Percentiles rank a stretch among this genome's conserved stretches.
Evolutionary conservation across 495 filamentous ascomycete species (phyloP).

Genomic region (Letharia columbiana): DNA sequence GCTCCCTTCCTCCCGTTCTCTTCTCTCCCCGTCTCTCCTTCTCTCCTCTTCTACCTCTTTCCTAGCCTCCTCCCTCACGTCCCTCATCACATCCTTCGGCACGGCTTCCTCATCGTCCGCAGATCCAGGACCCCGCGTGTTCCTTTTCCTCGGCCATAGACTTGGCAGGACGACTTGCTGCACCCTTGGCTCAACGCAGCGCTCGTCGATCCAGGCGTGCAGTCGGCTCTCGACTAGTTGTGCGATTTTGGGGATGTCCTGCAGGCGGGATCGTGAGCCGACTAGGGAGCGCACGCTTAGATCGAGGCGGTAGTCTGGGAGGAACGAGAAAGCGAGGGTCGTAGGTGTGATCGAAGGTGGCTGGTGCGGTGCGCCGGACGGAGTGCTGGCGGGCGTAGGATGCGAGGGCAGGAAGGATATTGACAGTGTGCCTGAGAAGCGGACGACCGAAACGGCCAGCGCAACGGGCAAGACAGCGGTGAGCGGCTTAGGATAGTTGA

Average conservation of each 20-base stretch:
- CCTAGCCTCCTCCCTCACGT: conserved; percentile 21
- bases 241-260: conserved; percentile 96
- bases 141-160: conserved; percentile 85
- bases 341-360: conserved; percentile 47
- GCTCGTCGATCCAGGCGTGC: conserved; percentile 95
- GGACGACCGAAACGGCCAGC: conserved; percentile 78
- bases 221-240: conserved; percentile 85
- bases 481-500: conserved; percentile 86
- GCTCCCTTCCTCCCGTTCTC: conserved; percentile 8
- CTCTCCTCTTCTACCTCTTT: conserved; percentile 22
- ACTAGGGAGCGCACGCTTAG: conserved; percentile 84
- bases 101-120: conserved; percentile 18
- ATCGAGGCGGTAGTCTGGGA: conserved; percentile 91
- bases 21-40: conserved; percentile 14
- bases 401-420: conserved; percentile 75
- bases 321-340: conserved; percentile 86
- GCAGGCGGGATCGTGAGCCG: conserved; percentile 79
- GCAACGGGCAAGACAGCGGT: conserved; percentile 91
- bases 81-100: conserved; percentile 16
- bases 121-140: conserved; percentile 49
- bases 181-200: conserved; percentile 89
- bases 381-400: conserved; percentile 29
- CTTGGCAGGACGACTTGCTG: conserved; percentile 91
- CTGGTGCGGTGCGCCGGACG: conserved; percentile 24
- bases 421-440: conserved; percentile 89